These are phyloP conservation scores for Leccinum arenicola DNA, from an alignment of 768 basidiomycete genomes.

Conservation along the genomic window DNA sequence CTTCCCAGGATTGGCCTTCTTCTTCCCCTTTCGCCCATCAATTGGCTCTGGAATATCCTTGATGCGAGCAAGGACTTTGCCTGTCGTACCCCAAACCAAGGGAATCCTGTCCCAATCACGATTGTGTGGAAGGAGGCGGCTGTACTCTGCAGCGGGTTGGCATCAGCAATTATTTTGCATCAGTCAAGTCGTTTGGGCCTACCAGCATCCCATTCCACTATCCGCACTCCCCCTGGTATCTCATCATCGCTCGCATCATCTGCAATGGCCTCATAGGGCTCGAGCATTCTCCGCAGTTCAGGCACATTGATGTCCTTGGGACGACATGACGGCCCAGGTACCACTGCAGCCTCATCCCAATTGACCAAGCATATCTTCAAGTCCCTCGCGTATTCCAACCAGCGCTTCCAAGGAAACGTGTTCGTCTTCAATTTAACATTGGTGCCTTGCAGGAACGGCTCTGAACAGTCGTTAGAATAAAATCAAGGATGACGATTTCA, in stretches of 20 bases:
- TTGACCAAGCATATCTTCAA: background rate
- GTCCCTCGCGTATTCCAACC: background rate
- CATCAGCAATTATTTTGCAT: background rate
- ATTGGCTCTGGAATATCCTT: background rate
- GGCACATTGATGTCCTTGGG: background rate
- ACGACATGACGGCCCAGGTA: background rate
- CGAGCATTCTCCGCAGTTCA: background rate
- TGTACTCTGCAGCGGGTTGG: background rate
- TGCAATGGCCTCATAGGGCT: background rate
- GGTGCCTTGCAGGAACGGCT: background rate
- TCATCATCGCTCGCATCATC: background rate
- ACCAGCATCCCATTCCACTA: background rate
- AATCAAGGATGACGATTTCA: background rate
- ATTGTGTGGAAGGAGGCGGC: background rate
- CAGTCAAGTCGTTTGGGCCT: background rate
- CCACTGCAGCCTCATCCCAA: background rate
- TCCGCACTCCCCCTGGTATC: background rate
- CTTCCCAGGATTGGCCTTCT: background rate
- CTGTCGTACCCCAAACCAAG: background rate
- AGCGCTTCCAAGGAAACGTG: background rate
- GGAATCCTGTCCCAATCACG: background rate
- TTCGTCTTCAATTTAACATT: background rate
- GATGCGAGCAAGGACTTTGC: background rate
- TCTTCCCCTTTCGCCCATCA: background rate
- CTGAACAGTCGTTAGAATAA: background rate